These are phyloP conservation scores for Suillus brevipes DNA, from an alignment of 768 basidiomycete species.

Conservation along the genomic window DNA sequence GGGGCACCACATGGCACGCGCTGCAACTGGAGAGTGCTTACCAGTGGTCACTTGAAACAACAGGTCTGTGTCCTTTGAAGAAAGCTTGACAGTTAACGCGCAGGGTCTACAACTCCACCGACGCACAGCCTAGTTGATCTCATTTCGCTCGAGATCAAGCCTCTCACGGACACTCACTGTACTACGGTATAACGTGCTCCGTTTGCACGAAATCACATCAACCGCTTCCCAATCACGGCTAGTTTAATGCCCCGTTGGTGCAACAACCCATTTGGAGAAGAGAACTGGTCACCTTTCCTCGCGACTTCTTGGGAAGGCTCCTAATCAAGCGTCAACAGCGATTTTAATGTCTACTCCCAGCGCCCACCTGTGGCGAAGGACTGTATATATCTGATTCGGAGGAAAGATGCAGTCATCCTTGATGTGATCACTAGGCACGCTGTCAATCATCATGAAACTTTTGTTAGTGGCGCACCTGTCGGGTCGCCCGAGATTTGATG, in stretches of 20 bases:
- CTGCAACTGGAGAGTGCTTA: not conserved
- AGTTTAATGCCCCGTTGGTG: not conserved
- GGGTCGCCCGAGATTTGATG: not conserved
- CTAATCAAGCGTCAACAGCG: not conserved
- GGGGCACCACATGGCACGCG: not conserved
- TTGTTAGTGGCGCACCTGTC: not conserved
- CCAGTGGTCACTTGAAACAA: not conserved
- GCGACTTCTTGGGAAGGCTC: not conserved
- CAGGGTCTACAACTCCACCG: not conserved
- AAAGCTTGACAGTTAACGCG: not conserved
- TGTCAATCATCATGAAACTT: not conserved
- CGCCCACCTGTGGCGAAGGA: not conserved
- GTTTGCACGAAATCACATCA: not conserved
- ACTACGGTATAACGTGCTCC: not conserved
- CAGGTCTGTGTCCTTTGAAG: not conserved
- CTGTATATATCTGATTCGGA: not conserved
- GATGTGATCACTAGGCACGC: not conserved
- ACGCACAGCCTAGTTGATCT: not conserved
- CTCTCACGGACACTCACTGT: not conserved
- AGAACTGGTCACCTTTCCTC: not conserved
- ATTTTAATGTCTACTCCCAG: not conserved
- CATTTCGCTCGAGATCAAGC: not conserved
- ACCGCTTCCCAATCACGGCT: not conserved
- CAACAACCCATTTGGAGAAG: not conserved
- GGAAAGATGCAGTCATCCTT: not conserved